phyloP scores from a whole-genome alignment of 2,329 filamentous ascomycete genomes.

The Fusarium palustre region DNA sequence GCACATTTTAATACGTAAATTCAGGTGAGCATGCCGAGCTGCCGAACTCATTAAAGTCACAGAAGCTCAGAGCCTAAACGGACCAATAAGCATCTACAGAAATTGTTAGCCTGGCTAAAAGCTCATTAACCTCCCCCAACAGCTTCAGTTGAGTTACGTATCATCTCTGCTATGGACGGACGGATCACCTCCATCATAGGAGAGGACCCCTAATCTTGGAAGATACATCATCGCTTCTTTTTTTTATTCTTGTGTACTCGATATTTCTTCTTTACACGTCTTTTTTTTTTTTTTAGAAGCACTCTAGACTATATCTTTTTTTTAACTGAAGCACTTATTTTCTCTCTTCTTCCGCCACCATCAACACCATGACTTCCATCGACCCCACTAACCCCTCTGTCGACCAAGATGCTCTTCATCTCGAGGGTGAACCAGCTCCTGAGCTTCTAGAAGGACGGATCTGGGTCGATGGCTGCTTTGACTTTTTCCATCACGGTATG shows the following conservation, averaged over 20 bases:
- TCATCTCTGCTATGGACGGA: neutral
- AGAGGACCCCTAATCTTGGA: constrained; percentile 19
- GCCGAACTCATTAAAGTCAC: constrained; percentile 14
- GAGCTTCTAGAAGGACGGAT: constrained; percentile 77
- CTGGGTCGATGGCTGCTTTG: constrained; percentile 99
- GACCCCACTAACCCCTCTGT: constrained; percentile 42
- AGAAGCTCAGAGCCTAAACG: neutral
- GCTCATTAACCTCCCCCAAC: constrained; percentile 25
- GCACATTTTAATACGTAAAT: neutral
- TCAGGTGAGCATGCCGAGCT: neutral
- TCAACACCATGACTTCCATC: constrained; percentile 34
- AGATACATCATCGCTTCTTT: constrained; percentile 11
- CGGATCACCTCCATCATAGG: neutral
- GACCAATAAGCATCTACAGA: constrained; percentile 30
- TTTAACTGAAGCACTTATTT: neutral
- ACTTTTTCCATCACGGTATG: constrained; percentile 97
- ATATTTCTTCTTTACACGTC: neutral
- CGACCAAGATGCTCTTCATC: constrained; percentile 42
- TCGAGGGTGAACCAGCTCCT: constrained; percentile 61
- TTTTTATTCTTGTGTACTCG: neutral
- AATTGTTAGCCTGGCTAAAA: constrained; percentile 33
- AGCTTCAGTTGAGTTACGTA: constrained; percentile 30
- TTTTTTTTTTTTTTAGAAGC: neutral
- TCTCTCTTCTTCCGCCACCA: neutral
- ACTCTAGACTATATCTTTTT: neutral